Evolutionary conservation across 2,329 filamentous ascomycete species (phyloP).

Genomic region (Trichoderma citrinoviride): DNA sequence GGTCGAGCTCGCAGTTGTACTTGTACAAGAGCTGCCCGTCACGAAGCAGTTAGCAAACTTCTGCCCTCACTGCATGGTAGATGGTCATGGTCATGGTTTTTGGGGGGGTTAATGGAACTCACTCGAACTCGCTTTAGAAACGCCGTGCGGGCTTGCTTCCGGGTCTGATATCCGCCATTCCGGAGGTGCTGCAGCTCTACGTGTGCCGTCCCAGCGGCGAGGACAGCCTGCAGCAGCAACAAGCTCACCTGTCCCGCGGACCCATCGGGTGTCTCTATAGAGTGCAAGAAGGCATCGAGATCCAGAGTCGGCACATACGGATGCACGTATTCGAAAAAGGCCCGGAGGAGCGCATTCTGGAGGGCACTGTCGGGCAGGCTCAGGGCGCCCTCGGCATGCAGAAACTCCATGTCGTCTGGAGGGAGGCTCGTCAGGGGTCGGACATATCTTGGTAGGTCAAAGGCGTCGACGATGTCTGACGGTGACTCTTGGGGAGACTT

Average conservation of each 20-base stretch:
- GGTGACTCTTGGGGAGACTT: neutral
- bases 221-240: conserved; percentile 1
- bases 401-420: conserved; percentile 11
- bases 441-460: conserved; percentile 6
- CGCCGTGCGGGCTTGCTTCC: conserved; percentile 3
- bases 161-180: neutral
- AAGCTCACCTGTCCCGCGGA: conserved; percentile 11
- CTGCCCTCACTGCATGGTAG: neutral
- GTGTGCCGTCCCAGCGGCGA: conserved; percentile 15
- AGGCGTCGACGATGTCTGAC: neutral
- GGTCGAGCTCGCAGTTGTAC: conserved; percentile 14
- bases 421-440: conserved; percentile 11
- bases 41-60: neutral
- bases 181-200: conserved; percentile 5
- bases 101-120: neutral
- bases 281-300: conserved; percentile 2
- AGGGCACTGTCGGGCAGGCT: conserved; percentile 2
- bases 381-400: conserved; percentile 2
- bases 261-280: conserved; percentile 4
- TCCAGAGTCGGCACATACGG: conserved; percentile 15
- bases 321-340: conserved; percentile 10
- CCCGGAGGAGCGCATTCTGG: conserved; percentile 3
- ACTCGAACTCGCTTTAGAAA: conserved; percentile 9
- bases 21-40: neutral
- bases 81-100: neutral